Conservation (phyloP, 176 grass and related monocot species). For the Thinopyrum elongatum region DNA sequence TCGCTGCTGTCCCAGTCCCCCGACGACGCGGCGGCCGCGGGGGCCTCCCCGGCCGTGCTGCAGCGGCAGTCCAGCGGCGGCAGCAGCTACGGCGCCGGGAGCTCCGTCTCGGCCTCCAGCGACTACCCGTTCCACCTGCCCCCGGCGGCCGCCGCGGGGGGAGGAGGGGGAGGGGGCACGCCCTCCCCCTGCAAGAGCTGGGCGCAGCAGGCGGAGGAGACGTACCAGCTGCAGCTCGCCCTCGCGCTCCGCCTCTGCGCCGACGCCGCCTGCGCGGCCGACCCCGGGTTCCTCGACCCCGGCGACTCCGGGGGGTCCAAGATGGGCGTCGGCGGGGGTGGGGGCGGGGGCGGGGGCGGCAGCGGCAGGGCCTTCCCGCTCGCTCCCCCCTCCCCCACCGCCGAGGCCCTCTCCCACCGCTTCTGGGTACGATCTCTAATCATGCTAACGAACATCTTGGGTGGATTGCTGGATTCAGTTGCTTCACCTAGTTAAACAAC, state of each 20-base stretch:
- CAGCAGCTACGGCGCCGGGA: constrained; percentile 88
- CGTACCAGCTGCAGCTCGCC: constrained; percentile 93
- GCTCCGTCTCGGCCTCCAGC: constrained; percentile 74
- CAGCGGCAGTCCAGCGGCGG: constrained; percentile 95
- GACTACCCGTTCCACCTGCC: constrained; percentile 54
- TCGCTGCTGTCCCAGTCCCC: constrained; percentile 56
- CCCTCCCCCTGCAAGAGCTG: constrained; percentile 75
- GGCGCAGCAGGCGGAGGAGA: constrained; percentile 98
- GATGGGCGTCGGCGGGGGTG: neutral
- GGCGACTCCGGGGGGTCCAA: constrained; percentile 6
- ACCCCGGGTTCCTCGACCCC: constrained; percentile 75
- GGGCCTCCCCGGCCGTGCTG: constrained; percentile 7
- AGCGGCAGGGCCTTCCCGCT: constrained; percentile 40
- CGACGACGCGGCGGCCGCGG: constrained; percentile 21
- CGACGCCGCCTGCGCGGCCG: constrained; percentile 63
- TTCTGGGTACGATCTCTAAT: constrained; percentile 49
- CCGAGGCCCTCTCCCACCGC: constrained; percentile 71
- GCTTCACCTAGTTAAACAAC: neutral
- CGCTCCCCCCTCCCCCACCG: constrained; percentile 32
- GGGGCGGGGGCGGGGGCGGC: neutral
- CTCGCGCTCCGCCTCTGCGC: constrained; percentile 91
- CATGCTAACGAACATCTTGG: neutral
- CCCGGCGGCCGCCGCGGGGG: constrained; percentile 6
- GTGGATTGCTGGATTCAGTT: neutral
- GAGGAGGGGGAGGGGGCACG: constrained; percentile 9